Evolutionary conservation across 164 flowering plant species (phyloP), one percentile per base, ranked within the genome.

Genomic region (Liriodendron chinense): DNA sequence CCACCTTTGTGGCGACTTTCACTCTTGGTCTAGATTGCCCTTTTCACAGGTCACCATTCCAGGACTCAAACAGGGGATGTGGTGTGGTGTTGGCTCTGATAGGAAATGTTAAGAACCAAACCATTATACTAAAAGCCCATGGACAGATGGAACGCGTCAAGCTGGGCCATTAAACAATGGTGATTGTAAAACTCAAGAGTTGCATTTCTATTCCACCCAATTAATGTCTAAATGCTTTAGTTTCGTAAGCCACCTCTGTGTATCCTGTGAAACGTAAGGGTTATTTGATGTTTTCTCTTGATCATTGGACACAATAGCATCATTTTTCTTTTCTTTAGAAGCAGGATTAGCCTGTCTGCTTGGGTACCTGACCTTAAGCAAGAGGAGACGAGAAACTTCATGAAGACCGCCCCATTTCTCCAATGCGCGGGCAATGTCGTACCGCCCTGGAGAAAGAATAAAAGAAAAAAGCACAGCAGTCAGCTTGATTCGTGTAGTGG

Each of bases 321-420:
- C 91, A 57, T 18, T 68, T 77, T 82, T 86, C 82, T 81, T 85
- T 16, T 89, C 89, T 69, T 78, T 89, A n/a, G 71, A 23, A 43
- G 79, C 72, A 63, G 72, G 61, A 73, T 74, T 79, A 48, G 81
- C 61, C 74, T 85, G 90, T 79, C 92, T 83, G 76, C 82, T 90
- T 0, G 91, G 92, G 75, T 87, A 91, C 76, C 98, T 87, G 74
- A 90, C 89, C 77, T 89, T 90, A 12, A 95, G 91, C 0, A 89
- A 83, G 7, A 95, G 74, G 61, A 95, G 93, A 6, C 97, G 94
- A 24, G 99, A 88, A 47, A 93, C 98, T 87, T 95, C 98, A 71
- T 85, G 97, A 22, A 95, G 91, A 18, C 99, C 99, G 9, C 99
- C 99, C 99, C 98, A 93, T 83, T 93, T 93, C 82, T 95, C 99